Evolutionary conservation across 176 grass and related monocot species (phyloP), one percentile per base, ranked within the genome.

Genomic region (Bothriochloa decipiens): DNA sequence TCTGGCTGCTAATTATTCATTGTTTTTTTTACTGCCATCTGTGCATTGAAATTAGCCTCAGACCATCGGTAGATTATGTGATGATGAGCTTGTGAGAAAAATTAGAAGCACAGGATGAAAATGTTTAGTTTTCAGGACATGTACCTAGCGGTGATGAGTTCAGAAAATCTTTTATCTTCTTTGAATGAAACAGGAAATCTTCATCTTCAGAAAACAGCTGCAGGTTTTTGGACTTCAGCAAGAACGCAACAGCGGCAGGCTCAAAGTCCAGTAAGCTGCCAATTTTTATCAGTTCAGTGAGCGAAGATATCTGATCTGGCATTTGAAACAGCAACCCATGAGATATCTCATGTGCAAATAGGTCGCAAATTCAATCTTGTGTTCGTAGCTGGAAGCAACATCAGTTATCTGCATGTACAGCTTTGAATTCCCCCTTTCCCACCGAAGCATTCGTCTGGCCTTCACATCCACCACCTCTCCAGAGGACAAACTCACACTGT

Each of bases 171-270:
- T 91, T 84, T n/a, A 35, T 96, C 91, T 80, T 93, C 7, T 45
- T 45, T 45, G 43, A 45, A 45, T 11, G 43, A 45, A 45, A 45
- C n/a, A 94, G 80, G 49, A 93, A 88, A 28, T 82, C 79, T 66
- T 91, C 86, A 23, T 96, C 91, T 80, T 93, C 91, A 71, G 84
- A 42, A 76, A 86, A 91, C 25, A 93, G 65, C 83, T 87, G 80
- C 28, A 95, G 83, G 27, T 95, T 95, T 58, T 89, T 90, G 0
- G 74, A 88, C 65, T 89, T 96, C 43, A 96, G 79, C 60, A 91
- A 85, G 85, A 85, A 96, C 0, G 60, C 74, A 13, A 96, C 45
- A 40, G 88, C 88, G 3, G 42, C 84, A 15, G 75, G 57, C 26
- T 96, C 1, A 4, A 64, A 64, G 25, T 28, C 12, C 11, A 64